Conservation (phyloP, 768 basidiomycete species). For the Dentipellis sp. region DNA sequence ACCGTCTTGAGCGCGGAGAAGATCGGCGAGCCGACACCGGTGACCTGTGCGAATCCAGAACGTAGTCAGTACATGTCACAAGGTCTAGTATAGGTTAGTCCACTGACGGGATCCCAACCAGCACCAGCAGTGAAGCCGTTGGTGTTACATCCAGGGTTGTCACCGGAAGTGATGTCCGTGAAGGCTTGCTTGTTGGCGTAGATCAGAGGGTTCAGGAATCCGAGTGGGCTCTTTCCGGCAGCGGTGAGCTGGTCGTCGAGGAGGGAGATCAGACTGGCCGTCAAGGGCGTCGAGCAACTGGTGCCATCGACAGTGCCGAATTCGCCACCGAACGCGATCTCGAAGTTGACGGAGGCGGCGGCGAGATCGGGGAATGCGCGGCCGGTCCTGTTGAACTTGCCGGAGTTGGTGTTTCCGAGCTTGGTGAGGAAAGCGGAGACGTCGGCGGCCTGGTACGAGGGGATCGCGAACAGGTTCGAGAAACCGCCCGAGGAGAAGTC, state of each 20-base stretch:
- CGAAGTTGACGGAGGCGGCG: background rate
- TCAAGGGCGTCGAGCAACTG: slow-evolving; percentile 24
- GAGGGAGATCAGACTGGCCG: slow-evolving; percentile 25
- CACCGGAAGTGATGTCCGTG: slow-evolving; percentile 21
- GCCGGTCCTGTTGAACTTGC: slow-evolving; percentile 13
- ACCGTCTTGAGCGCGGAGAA: slow-evolving; percentile 37
- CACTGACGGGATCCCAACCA: slow-evolving; percentile 24
- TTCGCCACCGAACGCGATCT: background rate
- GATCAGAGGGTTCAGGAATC: slow-evolving; percentile 27
- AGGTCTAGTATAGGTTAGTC: no score
- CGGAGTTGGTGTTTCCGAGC: slow-evolving; percentile 7
- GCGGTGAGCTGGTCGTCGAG: slow-evolving; percentile 24
- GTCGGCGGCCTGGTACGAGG: slow-evolving; percentile 10
- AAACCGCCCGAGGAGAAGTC: slow-evolving; percentile 16
- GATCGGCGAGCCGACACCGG: slow-evolving; percentile 46
- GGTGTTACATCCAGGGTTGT: slow-evolving; percentile 22
- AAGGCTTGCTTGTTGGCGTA: slow-evolving; percentile 22
- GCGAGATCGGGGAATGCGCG: slow-evolving; percentile 16
- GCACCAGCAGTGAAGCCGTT: slow-evolving; percentile 21
- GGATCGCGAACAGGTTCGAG: slow-evolving; percentile 13
- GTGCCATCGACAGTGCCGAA: slow-evolving; percentile 20
- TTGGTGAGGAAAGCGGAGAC: slow-evolving; percentile 5
- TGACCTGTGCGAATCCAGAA: slow-evolving; percentile 26
- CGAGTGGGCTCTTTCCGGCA: slow-evolving; percentile 20
- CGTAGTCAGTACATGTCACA: no score